These are phyloP conservation scores for Lentinula sp. DNA, from an alignment of 768 basidiomycete species.

Conservation along the genomic window DNA sequence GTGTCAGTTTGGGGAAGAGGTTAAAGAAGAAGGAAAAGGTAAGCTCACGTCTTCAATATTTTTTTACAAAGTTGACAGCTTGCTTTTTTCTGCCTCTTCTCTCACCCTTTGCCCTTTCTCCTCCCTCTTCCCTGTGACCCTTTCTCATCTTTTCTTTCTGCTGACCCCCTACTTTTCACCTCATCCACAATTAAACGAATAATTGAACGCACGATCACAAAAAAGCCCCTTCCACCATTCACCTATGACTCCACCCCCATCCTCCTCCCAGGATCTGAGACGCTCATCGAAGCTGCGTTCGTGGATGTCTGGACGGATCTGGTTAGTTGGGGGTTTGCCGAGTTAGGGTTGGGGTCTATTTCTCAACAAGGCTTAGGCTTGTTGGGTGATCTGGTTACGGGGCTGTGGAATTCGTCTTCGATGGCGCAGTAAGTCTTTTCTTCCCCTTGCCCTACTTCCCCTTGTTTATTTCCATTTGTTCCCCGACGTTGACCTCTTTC, in stretches of 20 bases:
- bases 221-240: constrained; percentile 51
- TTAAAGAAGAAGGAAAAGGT: constrained; percentile 78
- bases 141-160: too few species aligned
- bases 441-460: background rate
- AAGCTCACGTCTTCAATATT: background rate
- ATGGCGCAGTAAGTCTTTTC: background rate
- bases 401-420: background rate
- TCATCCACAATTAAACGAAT: too few species aligned
- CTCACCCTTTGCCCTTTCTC: too few species aligned
- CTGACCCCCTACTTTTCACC: too few species aligned
- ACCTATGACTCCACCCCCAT: constrained; percentile 91
- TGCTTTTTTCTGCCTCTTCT: background rate
- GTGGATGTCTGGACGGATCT: constrained; percentile 82
- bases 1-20: constrained; percentile 48
- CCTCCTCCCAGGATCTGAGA: constrained; percentile 52
- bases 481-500: background rate
- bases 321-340: constrained; percentile 34
- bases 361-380: background rate
- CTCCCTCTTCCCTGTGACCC: too few species aligned
- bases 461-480: background rate
- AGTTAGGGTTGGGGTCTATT: background rate
- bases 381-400: background rate
- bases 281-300: constrained; percentile 87
- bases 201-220: background rate
- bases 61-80: background rate